These are phyloP conservation scores for Prunus armeniaca DNA, from an alignment of 306 rosid genomes.

Conservation along the genomic window DNA sequence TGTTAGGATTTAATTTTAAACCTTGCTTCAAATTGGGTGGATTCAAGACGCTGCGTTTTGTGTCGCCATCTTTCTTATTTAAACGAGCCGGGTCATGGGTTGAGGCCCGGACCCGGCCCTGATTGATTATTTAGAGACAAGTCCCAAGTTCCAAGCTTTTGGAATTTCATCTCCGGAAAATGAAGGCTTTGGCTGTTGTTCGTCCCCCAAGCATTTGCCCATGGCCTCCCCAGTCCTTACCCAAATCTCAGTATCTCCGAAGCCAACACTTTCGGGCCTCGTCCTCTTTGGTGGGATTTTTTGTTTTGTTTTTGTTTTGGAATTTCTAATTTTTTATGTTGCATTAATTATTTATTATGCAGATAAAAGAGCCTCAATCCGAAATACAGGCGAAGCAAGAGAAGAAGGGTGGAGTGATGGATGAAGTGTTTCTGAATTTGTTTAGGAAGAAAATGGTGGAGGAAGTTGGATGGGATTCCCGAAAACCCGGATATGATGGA, in stretches of 20 bases:
- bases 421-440: slow-evolving; percentile 68
- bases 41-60: neutral
- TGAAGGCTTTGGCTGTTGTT: slow-evolving; percentile 51
- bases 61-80: neutral
- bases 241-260: slow-evolving; percentile 29
- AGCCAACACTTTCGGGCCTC: slow-evolving; percentile 25
- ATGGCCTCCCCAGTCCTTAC: neutral
- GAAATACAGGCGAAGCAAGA: slow-evolving; percentile 15
- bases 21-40: neutral
- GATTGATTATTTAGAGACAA: neutral
- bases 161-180: neutral
- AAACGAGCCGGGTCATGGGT: neutral
- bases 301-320: neutral
- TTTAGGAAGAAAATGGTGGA: slow-evolving; percentile 78
- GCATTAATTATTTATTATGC: neutral
- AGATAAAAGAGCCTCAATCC: slow-evolving; percentile 4
- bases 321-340: neutral
- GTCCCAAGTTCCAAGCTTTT: too few relatives aligned
- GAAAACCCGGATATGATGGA: slow-evolving; percentile 79
- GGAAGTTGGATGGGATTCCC: slow-evolving; percentile 91
- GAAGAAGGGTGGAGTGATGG: slow-evolving; percentile 55
- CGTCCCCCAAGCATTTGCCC: slow-evolving; percentile 18
- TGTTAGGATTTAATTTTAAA: too few relatives aligned
- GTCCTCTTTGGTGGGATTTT: slow-evolving; percentile 40
- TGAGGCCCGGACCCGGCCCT: neutral